phyloP scores from a whole-genome alignment of 805 yeast species.

The Metschnikowia rubicola region DNA sequence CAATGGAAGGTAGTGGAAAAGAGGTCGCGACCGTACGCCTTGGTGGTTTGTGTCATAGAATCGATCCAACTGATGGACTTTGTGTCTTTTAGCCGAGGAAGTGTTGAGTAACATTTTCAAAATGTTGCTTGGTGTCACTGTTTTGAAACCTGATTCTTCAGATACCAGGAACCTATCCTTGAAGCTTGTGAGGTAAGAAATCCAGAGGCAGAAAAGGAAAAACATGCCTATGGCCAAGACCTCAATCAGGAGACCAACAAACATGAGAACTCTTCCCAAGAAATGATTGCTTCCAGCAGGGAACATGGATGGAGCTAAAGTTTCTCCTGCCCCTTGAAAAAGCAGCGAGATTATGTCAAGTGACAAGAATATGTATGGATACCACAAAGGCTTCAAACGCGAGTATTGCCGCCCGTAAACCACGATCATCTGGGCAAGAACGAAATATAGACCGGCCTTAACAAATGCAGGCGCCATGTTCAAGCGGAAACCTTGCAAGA shows the following conservation, averaged over 20 bases:
- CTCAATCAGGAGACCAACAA: slow-evolving; percentile 37
- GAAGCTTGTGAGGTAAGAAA: slow-evolving; percentile 31
- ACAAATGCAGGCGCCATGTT: slow-evolving; percentile 41
- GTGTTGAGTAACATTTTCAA: slow-evolving; percentile 28
- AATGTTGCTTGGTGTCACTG: slow-evolving; percentile 17
- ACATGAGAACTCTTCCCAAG: slow-evolving; percentile 35
- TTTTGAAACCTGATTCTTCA: slow-evolving; percentile 11
- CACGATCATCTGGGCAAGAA: slow-evolving; percentile 39
- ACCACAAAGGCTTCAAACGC: slow-evolving; percentile 40
- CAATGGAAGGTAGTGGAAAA: slow-evolving; percentile 31
- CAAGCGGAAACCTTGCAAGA: slow-evolving; percentile 33
- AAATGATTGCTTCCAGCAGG: slow-evolving; percentile 19
- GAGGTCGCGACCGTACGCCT: slow-evolving; percentile 22
- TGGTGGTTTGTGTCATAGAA: slow-evolving; percentile 28
- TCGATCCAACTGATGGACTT: slow-evolving; percentile 23
- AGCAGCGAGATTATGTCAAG: slow-evolving; percentile 33
- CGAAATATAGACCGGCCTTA: slow-evolving; percentile 40
- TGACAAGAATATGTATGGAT: slow-evolving; percentile 38
- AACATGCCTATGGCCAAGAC: slow-evolving; percentile 32
- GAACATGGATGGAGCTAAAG: slow-evolving; percentile 30
- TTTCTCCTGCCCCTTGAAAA: slow-evolving; percentile 40
- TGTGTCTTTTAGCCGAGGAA: slow-evolving; percentile 22
- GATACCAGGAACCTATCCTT: slow-evolving; percentile 17
- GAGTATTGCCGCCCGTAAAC: slow-evolving; percentile 37
- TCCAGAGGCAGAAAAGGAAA: slow-evolving; percentile 33